Base-by-base conservation (phyloP, 2,329 filamentous ascomycete genomes). In the Colletotrichum sp. region DNA sequence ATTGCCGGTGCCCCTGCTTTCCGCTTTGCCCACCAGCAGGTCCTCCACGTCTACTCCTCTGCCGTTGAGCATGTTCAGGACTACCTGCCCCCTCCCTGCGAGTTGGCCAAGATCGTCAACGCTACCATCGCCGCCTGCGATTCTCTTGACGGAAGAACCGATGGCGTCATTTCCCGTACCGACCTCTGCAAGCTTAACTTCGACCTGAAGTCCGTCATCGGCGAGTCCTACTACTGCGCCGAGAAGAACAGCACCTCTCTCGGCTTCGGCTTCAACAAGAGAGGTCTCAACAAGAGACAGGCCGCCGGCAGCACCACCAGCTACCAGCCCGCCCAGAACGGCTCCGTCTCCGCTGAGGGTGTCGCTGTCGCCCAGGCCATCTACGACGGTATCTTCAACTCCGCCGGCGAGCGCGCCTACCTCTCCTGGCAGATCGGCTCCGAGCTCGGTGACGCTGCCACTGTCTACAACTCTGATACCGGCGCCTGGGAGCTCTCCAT, bases 111-210 rank as follows among this genome's bases (percentile, higher is more conserved):
- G 78, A 90, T 91, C 63, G 85, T 89, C 26, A 91, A 91, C 78
- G 82, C 85, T 32, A 92, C 90, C 6, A 90, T 92, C 60, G 83
- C 83, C 1, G 86, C 86, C 59, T 92, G 90, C 68, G 90, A 92
- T 76, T 82, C 85, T 12, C 83, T 92, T 7, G 90, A 92, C 72
- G 90, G 90, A 7, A 85, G 85, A 59, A 85, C 83, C 2, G 90
- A 92, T 71, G 66, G 71, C 5, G 66, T 74, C 6, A 34, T 74
- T 10, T 74, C 71, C 15, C 80, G 83, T 7, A 81, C 84, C 1
- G 84, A 86, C 34, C 80, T 84, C n/a, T 85, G 83, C 79, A 81
- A 80, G 76, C 79, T 85, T 12, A 78, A 80, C 12, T 84, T 85
- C 76, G 78, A 85, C 70, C 78, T 85, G 24, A 79, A 79, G 28